A percentile compares a stretch with the other conserved stretches of the same genome.
phyloP scores from a whole-genome alignment of 306 rosid genomes.

The Cicer arietinum region DNA sequence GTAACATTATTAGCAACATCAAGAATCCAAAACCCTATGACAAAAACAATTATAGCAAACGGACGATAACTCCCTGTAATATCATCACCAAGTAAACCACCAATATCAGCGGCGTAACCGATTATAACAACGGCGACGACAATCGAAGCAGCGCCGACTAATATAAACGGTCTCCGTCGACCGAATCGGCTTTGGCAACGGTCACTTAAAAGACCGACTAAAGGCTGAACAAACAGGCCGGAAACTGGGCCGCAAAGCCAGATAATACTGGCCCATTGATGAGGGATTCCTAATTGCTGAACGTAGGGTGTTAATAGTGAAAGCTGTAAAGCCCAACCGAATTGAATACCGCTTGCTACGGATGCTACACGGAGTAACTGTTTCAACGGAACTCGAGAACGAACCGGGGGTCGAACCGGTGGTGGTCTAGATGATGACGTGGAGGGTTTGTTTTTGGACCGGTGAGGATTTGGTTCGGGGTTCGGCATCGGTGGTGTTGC shows the following conservation, averaged over 20 bases:
- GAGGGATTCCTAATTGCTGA: conserved; percentile 94
- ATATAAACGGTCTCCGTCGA: conserved; percentile 88
- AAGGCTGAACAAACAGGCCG: conserved; percentile 84
- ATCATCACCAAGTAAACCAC: conserved; percentile 80
- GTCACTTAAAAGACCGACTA: conserved; percentile 83
- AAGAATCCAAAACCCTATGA: conserved; percentile 84
- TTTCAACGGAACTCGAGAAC: conserved; percentile 56
- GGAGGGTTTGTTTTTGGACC: conserved; percentile 48
- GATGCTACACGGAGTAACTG: conserved; percentile 75
- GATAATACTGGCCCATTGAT: conserved; percentile 89
- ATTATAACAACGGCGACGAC: conserved; percentile 66
- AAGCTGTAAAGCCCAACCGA: conserved; percentile 98
- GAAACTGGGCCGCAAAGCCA: conserved; percentile 96
- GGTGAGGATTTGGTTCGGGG: conserved; percentile 42
- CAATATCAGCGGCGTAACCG: conserved; percentile 82
- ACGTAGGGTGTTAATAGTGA: conserved; percentile 88
- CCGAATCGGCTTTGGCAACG: conserved; percentile 74
- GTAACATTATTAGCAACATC: conserved; percentile 84
- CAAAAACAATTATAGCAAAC: conserved; percentile 63
- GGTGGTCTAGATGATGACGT: conserved; percentile 43
- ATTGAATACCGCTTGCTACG: conserved; percentile 87
- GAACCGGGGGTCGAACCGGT: conserved; percentile 36
- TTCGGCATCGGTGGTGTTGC: conserved; percentile 52
- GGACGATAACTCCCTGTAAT: conserved; percentile 56
- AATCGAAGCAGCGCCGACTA: conserved; percentile 66